phyloP scores from a whole-genome alignment of 75 land plant species.

The Larix kaempferi region DNA sequence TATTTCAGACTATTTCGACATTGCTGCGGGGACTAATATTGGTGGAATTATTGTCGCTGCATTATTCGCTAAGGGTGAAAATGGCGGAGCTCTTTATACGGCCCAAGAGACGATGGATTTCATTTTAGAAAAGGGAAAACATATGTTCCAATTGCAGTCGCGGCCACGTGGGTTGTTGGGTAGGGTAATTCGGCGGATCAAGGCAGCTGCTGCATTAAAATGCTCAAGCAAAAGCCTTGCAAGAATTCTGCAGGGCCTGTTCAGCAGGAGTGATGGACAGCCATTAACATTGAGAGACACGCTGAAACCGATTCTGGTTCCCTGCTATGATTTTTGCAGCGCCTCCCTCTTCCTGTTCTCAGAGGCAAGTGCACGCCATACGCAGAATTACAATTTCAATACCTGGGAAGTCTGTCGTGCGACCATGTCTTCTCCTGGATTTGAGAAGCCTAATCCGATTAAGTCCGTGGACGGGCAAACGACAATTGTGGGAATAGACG shows the following conservation, averaged over 20 bases:
- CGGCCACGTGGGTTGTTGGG: neutral
- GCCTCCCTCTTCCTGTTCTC: slow-evolving; percentile 30
- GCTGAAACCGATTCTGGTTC: slow-evolving; percentile 30
- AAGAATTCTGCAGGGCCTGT: slow-evolving; percentile 16
- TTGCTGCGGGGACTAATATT: slow-evolving; percentile 30
- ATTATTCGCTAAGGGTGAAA: slow-evolving; percentile 21
- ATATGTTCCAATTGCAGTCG: slow-evolving; percentile 14
- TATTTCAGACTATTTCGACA: slow-evolving; percentile 34
- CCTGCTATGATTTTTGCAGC: slow-evolving; percentile 29
- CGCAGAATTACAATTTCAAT: slow-evolving; percentile 27
- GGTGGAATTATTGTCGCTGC: slow-evolving; percentile 30
- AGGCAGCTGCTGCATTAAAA: neutral
- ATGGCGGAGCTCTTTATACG: slow-evolving; percentile 22
- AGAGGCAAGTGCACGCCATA: slow-evolving; percentile 16
- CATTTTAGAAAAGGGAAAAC: slow-evolving; percentile 18
- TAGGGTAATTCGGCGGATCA: no score
- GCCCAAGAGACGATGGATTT: slow-evolving; percentile 22
- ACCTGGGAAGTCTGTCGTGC: slow-evolving; percentile 42
- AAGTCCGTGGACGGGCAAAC: slow-evolving; percentile 29
- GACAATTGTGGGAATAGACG: slow-evolving; percentile 26
- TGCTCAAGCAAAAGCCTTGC: slow-evolving; percentile 19
- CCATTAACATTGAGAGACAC: slow-evolving; percentile 29
- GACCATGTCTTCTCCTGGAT: slow-evolving; percentile 26
- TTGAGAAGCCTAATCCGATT: slow-evolving; percentile 19
- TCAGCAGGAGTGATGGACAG: slow-evolving; percentile 15